Conservation (phyloP, 495 filamentous ascomycete genomes). For the Bathelium albidoporum region DNA sequence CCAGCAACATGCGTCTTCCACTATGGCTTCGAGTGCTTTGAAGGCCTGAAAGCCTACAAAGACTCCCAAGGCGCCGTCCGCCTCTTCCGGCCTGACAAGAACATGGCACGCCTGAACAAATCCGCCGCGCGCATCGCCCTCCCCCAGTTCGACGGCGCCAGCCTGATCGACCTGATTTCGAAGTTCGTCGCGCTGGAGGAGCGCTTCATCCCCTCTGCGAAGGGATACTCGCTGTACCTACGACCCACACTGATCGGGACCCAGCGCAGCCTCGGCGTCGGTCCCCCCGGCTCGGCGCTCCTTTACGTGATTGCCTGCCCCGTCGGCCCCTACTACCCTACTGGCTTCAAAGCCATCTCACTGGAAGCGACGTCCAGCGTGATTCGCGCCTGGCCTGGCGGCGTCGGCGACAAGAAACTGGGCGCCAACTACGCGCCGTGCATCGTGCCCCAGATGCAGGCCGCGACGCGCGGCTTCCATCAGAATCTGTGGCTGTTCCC, state of each 20-base stretch:
- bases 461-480: conserved; percentile 82
- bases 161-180: conserved; percentile 68
- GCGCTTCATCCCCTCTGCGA: conserved; percentile 71
- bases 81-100: conserved; percentile 90
- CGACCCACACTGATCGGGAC: conserved; percentile 96
- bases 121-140: conserved; percentile 84
- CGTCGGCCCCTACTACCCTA: conserved; percentile 95
- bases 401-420: conserved; percentile 93
- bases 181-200: conserved; percentile 70
- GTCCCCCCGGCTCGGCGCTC: conserved; percentile 79
- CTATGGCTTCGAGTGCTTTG: conserved; percentile 95
- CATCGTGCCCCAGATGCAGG: conserved; percentile 84
- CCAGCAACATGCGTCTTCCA: conserved; percentile 96
- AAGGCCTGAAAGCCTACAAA: conserved; percentile 98
- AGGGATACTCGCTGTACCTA: conserved; percentile 88
- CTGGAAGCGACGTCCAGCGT: conserved; percentile 90
- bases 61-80: conserved; percentile 62
- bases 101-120: conserved; percentile 88
- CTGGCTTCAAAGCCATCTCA: conserved; percentile 91
- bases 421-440: conserved; percentile 97
- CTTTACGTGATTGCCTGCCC: conserved; percentile 93
- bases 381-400: conserved; percentile 94
- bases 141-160: conserved; percentile 63
- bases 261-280: conserved; percentile 83
- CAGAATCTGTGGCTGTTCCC: conserved; percentile 98